Evolutionary conservation across 768 basidiomycete species (phyloP).

Genomic region (Kwoniella sp.): DNA sequence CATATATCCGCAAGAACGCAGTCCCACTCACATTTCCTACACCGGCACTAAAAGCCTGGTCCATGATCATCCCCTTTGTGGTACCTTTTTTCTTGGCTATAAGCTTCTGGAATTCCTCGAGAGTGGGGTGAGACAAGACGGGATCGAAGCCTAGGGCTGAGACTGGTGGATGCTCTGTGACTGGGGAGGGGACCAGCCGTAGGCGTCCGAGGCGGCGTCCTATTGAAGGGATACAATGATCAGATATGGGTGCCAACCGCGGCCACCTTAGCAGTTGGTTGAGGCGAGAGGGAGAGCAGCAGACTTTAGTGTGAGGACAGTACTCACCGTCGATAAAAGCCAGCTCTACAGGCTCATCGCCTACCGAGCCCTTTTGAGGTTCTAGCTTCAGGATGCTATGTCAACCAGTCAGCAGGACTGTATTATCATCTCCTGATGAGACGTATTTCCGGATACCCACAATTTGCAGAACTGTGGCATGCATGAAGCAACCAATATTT

Average conservation of each 20-base stretch:
- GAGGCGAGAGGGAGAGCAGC: not conserved
- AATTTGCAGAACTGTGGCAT: slow-evolving; percentile 44
- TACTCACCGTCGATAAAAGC: slow-evolving; percentile 66
- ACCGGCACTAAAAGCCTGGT: slow-evolving; percentile 78
- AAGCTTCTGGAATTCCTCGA: slow-evolving; percentile 61
- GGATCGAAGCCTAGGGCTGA: slow-evolving; percentile 77
- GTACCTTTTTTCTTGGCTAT: slow-evolving; percentile 66
- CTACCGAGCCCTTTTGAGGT: slow-evolving; percentile 55
- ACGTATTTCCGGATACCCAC: slow-evolving; percentile 18
- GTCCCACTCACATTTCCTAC: slow-evolving; percentile 64
- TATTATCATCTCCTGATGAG: too few species aligned
- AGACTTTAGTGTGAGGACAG: not conserved
- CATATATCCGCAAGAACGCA: not conserved
- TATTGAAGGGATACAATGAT: not conserved
- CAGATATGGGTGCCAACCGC: too few species aligned
- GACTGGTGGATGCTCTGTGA: slow-evolving; percentile 67
- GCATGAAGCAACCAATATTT: not conserved
- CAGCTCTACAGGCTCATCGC: slow-evolving; percentile 60
- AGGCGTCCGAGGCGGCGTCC: slow-evolving; percentile 72
- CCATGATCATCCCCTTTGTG: slow-evolving; percentile 73
- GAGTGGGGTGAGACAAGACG: slow-evolving; percentile 67
- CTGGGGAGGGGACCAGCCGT: slow-evolving; percentile 65
- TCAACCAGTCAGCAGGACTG: not conserved
- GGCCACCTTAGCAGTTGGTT: too few species aligned
- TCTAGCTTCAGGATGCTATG: slow-evolving; percentile 64